Evolutionary conservation across 768 basidiomycete genomes (phyloP), one percentile per base, ranked within the genome.

Genomic region (Lepiota venenata): DNA sequence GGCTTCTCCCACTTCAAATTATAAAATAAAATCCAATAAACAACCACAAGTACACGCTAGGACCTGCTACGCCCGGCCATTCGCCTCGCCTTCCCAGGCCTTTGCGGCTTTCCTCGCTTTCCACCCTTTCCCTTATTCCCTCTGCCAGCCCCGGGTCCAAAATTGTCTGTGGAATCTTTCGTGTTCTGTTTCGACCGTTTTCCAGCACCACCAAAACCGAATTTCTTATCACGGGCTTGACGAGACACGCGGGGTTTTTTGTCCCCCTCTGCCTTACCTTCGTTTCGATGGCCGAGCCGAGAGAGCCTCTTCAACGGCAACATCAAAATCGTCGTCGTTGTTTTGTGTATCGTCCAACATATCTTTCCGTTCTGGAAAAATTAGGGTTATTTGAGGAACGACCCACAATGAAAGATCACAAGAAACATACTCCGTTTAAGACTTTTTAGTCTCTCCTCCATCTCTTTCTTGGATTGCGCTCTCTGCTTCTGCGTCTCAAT

Each of bases 401-500:
- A n/a, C 51, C 2, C 48, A 15, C 3, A 20, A 15, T 2, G 38
- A 55, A 1, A 9, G 49, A 52, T 39, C 48, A 52, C 32, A 20
- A 39, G 29, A 52, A 38, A 76, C 83, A 55, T 68, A 96, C 94
- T 97, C 71, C 93, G 80, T 74, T 98, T 97, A 58, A 98, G 81
- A 6, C 84, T 83, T 64, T 93, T 88, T 20, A 94, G 74, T 39
- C 85, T 75, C 62, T 95, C 93, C 55, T 88, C 87, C 80, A 96
- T 87, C 29, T 93, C 91, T 74, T 95, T 97, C 79, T 94, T 95
- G 54, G 84, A 82, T 64, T 76, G 80, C 69, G 94, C 88, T 42
- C 96, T 76, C 74, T 96, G 92, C 68, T 93, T 91, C 60, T 92
- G 77, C 69, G 94, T 94, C 75, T 98, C 95, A 36, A 91, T 71